phyloP scores from a whole-genome alignment of 345 rosid species.

The Arabis alpina region DNA sequence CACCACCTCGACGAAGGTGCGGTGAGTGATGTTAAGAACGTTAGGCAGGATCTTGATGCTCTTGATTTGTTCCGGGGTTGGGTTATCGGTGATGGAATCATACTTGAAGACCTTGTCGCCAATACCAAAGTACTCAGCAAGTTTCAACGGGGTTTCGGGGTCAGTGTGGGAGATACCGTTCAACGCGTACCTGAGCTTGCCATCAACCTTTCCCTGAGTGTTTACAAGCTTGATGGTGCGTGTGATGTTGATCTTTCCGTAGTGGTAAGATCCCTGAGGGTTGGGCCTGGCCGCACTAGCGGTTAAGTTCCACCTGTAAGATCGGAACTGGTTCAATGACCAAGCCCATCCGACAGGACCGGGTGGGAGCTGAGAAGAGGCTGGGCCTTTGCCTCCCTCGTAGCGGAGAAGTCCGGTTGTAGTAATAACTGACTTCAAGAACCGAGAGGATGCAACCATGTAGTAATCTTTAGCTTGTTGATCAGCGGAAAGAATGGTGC shows the following conservation, averaged over 20 bases:
- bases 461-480: slow-evolving; percentile 61
- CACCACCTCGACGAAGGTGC: slow-evolving; percentile 71
- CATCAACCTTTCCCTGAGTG: slow-evolving; percentile 49
- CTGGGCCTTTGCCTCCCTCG: slow-evolving; percentile 46
- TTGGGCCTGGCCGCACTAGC: slow-evolving; percentile 87
- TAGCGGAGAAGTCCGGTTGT: slow-evolving; percentile 58
- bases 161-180: slow-evolving; percentile 67
- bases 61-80: slow-evolving; percentile 38
- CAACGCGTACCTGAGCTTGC: slow-evolving; percentile 64
- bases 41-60: slow-evolving; percentile 46
- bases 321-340: slow-evolving; percentile 75
- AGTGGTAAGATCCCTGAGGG: slow-evolving; percentile 84
- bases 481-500: slow-evolving; percentile 58
- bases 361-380: slow-evolving; percentile 53
- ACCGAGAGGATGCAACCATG: slow-evolving; percentile 69
- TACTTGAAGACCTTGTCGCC: slow-evolving; percentile 63
- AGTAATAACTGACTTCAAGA: slow-evolving; percentile 44
- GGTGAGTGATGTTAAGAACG: slow-evolving; percentile 67
- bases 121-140: slow-evolving; percentile 63
- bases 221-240: slow-evolving; percentile 67
- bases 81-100: slow-evolving; percentile 49
- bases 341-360: slow-evolving; percentile 74
- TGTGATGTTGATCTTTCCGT: slow-evolving; percentile 66
- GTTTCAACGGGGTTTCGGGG: slow-evolving; percentile 64
- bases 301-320: slow-evolving; percentile 81